Base-by-base conservation (phyloP, 148 eudicot genomes). In the Arbutus unedo region DNA sequence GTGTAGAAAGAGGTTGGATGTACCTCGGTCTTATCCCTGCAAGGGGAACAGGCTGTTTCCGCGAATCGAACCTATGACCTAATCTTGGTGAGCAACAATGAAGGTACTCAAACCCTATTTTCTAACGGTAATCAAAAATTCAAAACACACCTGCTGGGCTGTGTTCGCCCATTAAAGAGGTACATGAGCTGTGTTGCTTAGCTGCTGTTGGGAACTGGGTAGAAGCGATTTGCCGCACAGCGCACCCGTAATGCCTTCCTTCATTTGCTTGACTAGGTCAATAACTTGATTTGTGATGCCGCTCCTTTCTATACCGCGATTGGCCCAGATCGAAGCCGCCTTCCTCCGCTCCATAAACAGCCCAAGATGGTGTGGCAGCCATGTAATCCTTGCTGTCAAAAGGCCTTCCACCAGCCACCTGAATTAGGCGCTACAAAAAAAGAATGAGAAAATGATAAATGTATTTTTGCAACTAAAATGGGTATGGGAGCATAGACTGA, bases 301-400 rank as follows among this genome's bases (percentile, higher is more conserved):
- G 90, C 81, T 91, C 98, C 89, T 96, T 96, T 85, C 88, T 92
- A 82, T 78, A 94, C 25, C 99, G 93, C 60, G 84, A 68, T 77
- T 96, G 98, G 54, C 87, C 80, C 8, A 98, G 99, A 90, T 96
- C 99, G 79, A 96, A 96, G 38, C 99, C 98, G 59, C 98, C 95
- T 90, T 96, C 98, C 31, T 89, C 91, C 31, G 99, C 98, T 82
- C 99, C 99, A 85, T 96, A 96, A 19, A 92, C 92, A 25, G 99
- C 98, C 99, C 99, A 96, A 54, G 93, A 88, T 67, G 99, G 99
- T 51, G 99, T 93, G 1, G 88, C 87, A 56, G 93, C 92, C 96
- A 93, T 96, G 84, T 94, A 94, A 86, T 93, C 99, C 81, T 86
- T 84, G 82, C 98, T 92, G 38, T 81, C 84, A 85, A 93, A 96